Base-by-base conservation (phyloP, 805 yeast species). In the Kuraishia hungarica region DNA sequence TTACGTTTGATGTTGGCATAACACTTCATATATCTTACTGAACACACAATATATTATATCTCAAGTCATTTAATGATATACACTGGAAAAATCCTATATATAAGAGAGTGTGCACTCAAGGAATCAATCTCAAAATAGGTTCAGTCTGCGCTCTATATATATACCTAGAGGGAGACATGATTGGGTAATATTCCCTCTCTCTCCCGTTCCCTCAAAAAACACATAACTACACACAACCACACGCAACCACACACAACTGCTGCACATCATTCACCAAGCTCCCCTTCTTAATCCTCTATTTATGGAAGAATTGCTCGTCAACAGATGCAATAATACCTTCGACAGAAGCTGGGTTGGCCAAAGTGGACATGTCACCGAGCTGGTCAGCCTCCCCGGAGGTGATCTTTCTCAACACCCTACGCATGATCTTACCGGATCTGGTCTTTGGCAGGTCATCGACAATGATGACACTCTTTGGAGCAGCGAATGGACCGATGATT, bases 341-440 rank as follows among this genome's bases (percentile, higher is more conserved):
- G 53, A 94, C 97, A 57, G 88, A 84, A 57, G 80, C 82, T 20
- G 97, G 96, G 70, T 94, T 89, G 52, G 94, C 83, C 69, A 89
- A 77, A 39, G 99, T 94, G 53, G 96, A 84, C 67, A 87, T 78
- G 69, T 93, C 99, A 60, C 99, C 99, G 62, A 94, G 79, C 68
- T 86, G 89, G 61, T 89, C 96, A 62, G 86, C 96, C 77, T 93
- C 97, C 62, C 93, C 92, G 53, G 94, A 84, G 55, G 91, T 85
- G 58, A 93, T 82, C 76, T 94, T 94, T 75, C 99, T 86, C 73
- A 94, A 80, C 59, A 94, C 87, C 78, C 99, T 89, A 80, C 99
- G 88, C 96, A 94, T 93, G 68, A 94, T 93, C 80, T 94, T 94
- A 64, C 99, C 99, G 11, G 97, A 90, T 76, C 99, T 84, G 23